Evolutionary conservation across 208 protist genomes (phyloP), one percentile per base, ranked within the genome.

Genomic region (Trypanosoma conorhini): DNA sequence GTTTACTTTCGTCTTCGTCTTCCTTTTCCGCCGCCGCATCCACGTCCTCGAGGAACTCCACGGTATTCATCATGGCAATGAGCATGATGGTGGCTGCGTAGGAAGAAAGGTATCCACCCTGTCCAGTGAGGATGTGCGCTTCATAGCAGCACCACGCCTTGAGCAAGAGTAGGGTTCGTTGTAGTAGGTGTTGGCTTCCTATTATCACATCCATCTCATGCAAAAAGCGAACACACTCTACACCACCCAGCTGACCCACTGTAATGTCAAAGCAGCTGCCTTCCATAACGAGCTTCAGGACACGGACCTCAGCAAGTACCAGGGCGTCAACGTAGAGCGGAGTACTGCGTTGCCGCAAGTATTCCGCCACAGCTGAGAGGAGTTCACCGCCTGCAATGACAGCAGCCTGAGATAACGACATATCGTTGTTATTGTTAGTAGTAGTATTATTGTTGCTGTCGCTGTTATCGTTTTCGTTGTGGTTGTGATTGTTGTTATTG

Each of bases 61-160:
- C 81, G 15, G 87, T 89, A 74, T 97, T 95, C 22, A 97, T 57
- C 70, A 98, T 86, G 12, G 91, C 76, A 62, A 98, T 91, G 24
- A 98, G 89, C 91, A 98, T 92, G 24, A 96, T 80, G 9, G 92
- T 98, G 5, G 93, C 81, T 0, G 90, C 85, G 76, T 97, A 98
- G 33, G 92, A 94, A 60, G 89, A 87, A 56, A 98, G 85, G 61
- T 97, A 88, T 24, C 95, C 93, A 48, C 82, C 88, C 64, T 96
- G 87, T 13, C 89, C 87, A 60, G 92, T 92, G 15, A 98, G 80
- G n/a, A 97, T 80, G 68, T 93, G 87, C 1, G 88, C 85, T 73
- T 98, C 93, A 73, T 96, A 98, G 73, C 77, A 85, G 72, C 83
- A 91, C 93, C 95, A 98, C 59, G 87, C 77, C 77, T 97, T 98